These are phyloP conservation scores for Bifiguratus adelaidae DNA, from an alignment of 192 early-diverging fungal genomes.

Conservation along the genomic window DNA sequence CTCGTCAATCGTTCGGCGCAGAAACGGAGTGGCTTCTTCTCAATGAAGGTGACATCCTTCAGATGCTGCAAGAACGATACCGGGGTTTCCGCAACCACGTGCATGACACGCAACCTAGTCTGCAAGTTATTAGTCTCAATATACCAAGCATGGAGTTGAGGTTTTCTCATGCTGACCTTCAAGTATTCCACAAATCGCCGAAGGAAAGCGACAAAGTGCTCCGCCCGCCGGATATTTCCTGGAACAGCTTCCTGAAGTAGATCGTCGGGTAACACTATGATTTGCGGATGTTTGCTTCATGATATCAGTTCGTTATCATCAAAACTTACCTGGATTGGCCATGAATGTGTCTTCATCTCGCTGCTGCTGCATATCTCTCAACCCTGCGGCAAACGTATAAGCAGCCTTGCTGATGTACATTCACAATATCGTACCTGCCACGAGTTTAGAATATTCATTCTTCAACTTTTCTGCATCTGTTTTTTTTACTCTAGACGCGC, in stretches of 20 bases:
- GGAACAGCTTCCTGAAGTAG: slow-evolving; percentile 89
- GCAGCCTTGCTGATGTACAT: not conserved
- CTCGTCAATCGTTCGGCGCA: slow-evolving; percentile 87
- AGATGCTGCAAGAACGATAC: slow-evolving; percentile 88
- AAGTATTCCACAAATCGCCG: slow-evolving; percentile 96
- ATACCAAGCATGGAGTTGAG: not conserved
- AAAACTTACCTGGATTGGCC: slow-evolving; percentile 67
- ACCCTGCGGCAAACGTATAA: slow-evolving; percentile 25
- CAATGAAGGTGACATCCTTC: slow-evolving; percentile 91
- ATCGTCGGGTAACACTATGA: slow-evolving; percentile 78
- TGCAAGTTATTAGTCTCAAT: slow-evolving; percentile 10
- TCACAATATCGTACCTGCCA: slow-evolving; percentile 45
- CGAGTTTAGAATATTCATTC: slow-evolving; percentile 82
- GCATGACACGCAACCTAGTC: slow-evolving; percentile 91
- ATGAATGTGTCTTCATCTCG: slow-evolving; percentile 81
- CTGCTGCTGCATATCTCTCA: slow-evolving; percentile 59
- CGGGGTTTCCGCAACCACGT: slow-evolving; percentile 95
- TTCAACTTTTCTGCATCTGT: slow-evolving; percentile 83
- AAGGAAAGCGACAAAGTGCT: slow-evolving; percentile 97
- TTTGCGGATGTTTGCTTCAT: not conserved
- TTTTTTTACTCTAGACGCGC: slow-evolving; percentile 54
- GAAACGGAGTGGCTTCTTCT: slow-evolving; percentile 90
- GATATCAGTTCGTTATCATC: not conserved
- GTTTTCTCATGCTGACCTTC: slow-evolving; percentile 39
- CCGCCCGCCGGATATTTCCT: slow-evolving; percentile 93